Base-by-base conservation (phyloP, 2,329 filamentous ascomycete genomes). In the Monosporascus ibericus region DNA sequence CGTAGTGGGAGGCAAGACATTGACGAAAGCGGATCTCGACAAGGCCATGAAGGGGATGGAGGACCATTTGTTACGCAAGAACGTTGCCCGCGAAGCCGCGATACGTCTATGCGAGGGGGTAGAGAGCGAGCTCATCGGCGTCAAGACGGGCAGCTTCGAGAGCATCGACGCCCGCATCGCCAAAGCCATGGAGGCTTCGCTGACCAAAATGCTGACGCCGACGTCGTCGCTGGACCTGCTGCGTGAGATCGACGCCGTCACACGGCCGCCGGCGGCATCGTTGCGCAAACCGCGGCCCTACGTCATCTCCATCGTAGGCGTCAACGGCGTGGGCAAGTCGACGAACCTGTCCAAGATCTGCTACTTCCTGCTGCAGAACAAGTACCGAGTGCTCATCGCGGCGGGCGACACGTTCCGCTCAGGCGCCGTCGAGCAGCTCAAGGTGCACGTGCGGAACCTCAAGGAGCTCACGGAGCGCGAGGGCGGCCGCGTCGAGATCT, bases 271-370 rank as follows among this genome's bases (percentile, higher is more conserved):
- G 0, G 76, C 75, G 22, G 81, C 84, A 3, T 85, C 84, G 30
- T 77, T 85, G 55, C 75, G 81, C 60, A 78, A 79, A 54, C 72
- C 80, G 20, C 86, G 94, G 4, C 94, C 94, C 44, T 99, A 97
- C 68, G 92, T 97, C 64, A 95, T 99, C 68, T 96, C 91, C 52
- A 96, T 99, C 56, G 94, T 99, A 44, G 94, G 94, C 56, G 94
- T 99, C 67, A 99, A 99, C 69, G 94, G 94, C 50, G 94, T 99
- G 38, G 94, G 94, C 66, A 99, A 99, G 75, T 96, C 92, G 17
- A 99, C 94, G 49, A 97, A 96, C 68, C 79, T 99, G 38, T 92
- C 90, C 70, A 99, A 99, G 72, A 96, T 99, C 60, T 95, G 92
- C 70, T 99, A 94, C 74, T 99, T 99, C 75, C 78, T 99, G 38